Conservation (phyloP, 257 asterid genomes). For the Gardenia jasminoides region DNA sequence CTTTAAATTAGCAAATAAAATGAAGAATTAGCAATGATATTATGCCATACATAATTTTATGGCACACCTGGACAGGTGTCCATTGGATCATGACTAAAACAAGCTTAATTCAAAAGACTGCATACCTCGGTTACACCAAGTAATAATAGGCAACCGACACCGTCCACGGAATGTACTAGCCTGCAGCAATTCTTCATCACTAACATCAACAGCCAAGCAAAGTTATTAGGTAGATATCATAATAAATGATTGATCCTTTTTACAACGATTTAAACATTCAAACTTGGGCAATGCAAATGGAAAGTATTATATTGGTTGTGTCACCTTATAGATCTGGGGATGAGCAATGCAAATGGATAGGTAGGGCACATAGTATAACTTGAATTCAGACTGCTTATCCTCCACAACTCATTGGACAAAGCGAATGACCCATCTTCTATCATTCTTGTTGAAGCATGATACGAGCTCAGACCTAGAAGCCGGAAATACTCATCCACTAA, state of each 20-base stretch:
- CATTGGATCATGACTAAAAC: background rate
- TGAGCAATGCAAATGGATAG: constrained; percentile 93
- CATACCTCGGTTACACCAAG: constrained; percentile 93
- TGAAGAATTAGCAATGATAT: constrained; percentile 15
- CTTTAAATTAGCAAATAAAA: constrained; percentile 43
- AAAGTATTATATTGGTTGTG: constrained; percentile 18
- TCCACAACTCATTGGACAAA: constrained; percentile 80
- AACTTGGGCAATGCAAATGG: too few relatives aligned
- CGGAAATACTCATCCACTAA: constrained; percentile 82
- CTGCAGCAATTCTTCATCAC: constrained; percentile 83
- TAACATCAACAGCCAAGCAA: constrained; percentile 37
- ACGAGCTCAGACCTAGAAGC: constrained; percentile 72
- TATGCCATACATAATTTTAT: background rate
- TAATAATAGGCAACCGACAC: constrained; percentile 79
- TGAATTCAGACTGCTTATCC: constrained; percentile 74
- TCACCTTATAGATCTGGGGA: constrained; percentile 84
- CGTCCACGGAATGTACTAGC: constrained; percentile 90
- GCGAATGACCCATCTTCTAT: constrained; percentile 80
- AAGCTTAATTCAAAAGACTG: constrained; percentile 4
- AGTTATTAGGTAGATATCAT: constrained; percentile 27
- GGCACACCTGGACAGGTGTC: background rate
- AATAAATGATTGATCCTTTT: constrained; percentile 19
- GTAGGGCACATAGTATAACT: constrained; percentile 73
- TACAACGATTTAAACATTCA: constrained; percentile 8
- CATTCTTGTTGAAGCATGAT: constrained; percentile 49